Percentiles rank a stretch among this genome's conserved stretches.
These are phyloP conservation scores for Phyllachora maydis DNA, from an alignment of 2,329 filamentous ascomycete species.

Conservation along the genomic window DNA sequence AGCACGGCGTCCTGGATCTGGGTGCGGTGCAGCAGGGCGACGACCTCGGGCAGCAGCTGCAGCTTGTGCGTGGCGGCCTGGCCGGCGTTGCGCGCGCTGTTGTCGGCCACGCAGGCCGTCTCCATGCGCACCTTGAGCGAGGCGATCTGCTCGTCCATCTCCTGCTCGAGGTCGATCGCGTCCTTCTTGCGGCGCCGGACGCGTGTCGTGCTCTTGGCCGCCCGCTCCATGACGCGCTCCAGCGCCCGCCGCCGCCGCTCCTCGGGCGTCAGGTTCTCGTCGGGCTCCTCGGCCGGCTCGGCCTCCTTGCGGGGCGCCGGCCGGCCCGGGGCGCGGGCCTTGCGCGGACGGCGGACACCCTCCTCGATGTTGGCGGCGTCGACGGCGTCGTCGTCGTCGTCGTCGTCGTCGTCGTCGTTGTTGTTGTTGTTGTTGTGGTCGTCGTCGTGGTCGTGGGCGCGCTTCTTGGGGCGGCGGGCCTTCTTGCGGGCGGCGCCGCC, in stretches of 20 bases:
- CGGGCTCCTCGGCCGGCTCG: constrained; percentile 28
- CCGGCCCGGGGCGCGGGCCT: constrained; percentile 19
- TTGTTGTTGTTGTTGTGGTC: too few relatives aligned
- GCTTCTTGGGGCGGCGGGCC: constrained; percentile 49
- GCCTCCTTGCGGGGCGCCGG: constrained; percentile 16
- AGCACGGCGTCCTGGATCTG: constrained; percentile 68
- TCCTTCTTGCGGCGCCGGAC: constrained; percentile 55
- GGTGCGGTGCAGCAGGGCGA: constrained; percentile 73
- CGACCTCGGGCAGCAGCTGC: constrained; percentile 79
- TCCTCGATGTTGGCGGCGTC: constrained; percentile 9
- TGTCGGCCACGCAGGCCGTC: constrained; percentile 70
- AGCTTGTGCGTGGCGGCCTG: constrained; percentile 83
- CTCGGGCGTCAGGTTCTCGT: constrained; percentile 64
- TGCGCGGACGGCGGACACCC: constrained; percentile 9
- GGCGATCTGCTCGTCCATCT: constrained; percentile 78
- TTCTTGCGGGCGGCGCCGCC: constrained; percentile 47
- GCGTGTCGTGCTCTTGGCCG: constrained; percentile 61
- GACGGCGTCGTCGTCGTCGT: constrained; percentile 27
- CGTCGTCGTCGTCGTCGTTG: constrained; percentile 27
- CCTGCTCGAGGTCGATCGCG: constrained; percentile 63
- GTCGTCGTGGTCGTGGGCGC: too few relatives aligned
- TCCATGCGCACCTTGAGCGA: constrained; percentile 81
- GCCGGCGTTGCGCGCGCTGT: constrained; percentile 56
- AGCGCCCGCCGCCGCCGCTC: constrained; percentile 69
- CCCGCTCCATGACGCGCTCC: constrained; percentile 72